A percentile compares a stretch with the other conserved stretches of the same genome.
Conservation (phyloP, 495 filamentous ascomycete genomes). For the Stereocaulon alpinum region DNA sequence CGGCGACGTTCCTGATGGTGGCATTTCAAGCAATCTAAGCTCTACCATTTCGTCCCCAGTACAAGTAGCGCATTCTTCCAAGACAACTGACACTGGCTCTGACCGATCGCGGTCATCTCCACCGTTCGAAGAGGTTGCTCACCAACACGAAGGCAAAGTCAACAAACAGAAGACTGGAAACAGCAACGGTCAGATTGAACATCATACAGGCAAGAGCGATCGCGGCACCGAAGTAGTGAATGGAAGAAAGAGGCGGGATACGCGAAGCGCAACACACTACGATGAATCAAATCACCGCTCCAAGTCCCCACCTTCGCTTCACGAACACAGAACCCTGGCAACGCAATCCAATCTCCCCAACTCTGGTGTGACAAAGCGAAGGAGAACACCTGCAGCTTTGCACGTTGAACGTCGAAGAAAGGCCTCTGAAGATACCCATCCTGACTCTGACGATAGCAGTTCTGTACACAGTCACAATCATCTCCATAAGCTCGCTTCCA, state of each 20-base stretch:
- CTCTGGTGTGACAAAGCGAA: conserved; percentile 27
- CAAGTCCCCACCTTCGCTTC: conserved; percentile 48
- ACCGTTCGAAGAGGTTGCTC: conserved; percentile 17
- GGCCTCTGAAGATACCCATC: conserved; percentile 54
- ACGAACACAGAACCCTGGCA: conserved; percentile 54
- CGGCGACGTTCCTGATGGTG: conserved; percentile 8
- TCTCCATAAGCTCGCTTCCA: conserved; percentile 51
- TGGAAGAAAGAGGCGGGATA: conserved; percentile 24
- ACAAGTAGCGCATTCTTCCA: conserved; percentile 26
- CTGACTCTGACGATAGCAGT: conserved; percentile 61
- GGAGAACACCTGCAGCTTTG: conserved; percentile 42
- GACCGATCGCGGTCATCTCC: conserved; percentile 28
- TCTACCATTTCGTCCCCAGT: conserved; percentile 22
- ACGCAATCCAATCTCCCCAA: conserved; percentile 38
- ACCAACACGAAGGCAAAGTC: conserved; percentile 3
- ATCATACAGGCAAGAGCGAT: conserved; percentile 18
- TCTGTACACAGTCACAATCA: conserved; percentile 61
- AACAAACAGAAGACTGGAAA: conserved; percentile 20
- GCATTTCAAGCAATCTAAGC: conserved; percentile 22
- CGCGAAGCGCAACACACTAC: conserved; percentile 25
- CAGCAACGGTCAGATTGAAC: conserved; percentile 9
- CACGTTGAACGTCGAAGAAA: conserved; percentile 36
- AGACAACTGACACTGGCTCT: conserved; percentile 27
- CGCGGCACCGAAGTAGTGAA: conserved; percentile 9
- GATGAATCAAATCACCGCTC: conserved; percentile 46